A percentile compares a stretch with the other conserved stretches of the same genome.
Conservation (phyloP, 208 protist genomes). For the Acanthamoeba divionensis region DNA sequence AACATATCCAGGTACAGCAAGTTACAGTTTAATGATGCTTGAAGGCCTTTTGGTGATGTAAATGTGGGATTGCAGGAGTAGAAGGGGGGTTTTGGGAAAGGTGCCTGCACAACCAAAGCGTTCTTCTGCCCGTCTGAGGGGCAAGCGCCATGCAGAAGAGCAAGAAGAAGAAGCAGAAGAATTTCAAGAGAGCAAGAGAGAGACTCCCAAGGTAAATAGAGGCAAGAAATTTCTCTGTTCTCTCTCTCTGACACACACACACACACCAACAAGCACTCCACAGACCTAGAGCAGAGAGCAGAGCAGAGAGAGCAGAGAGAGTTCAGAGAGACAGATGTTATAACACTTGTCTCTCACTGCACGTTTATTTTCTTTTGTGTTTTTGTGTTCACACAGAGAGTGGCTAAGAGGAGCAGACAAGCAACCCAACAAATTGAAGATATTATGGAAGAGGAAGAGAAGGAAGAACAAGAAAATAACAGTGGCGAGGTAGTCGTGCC, state of each 20-base stretch:
- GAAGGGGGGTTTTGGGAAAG: no score
- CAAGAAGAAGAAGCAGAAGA: not conserved
- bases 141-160: not conserved
- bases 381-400: no score
- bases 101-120: not conserved
- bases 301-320: not conserved
- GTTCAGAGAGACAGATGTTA: not conserved
- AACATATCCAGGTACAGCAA: no score
- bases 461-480: not conserved
- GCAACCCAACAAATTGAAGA: not conserved
- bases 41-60: no score
- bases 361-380: no score
- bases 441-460: not conserved
- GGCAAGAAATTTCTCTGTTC: no score
- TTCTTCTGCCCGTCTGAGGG: not conserved
- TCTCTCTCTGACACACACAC: no score
- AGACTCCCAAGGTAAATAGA: not conserved
- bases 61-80: no score
- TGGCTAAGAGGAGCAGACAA: no score
- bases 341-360: no score
- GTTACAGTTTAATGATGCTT: no score
- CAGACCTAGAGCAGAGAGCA: not conserved
- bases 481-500: not conserved
- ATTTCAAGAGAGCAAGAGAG: not conserved
- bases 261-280: not conserved